A percentile compares a stretch with the other conserved stretches of the same genome.
Evolutionary conservation across 192 early-diverging fungal genomes (phyloP).

Genomic region (Funneliformis mosseae): DNA sequence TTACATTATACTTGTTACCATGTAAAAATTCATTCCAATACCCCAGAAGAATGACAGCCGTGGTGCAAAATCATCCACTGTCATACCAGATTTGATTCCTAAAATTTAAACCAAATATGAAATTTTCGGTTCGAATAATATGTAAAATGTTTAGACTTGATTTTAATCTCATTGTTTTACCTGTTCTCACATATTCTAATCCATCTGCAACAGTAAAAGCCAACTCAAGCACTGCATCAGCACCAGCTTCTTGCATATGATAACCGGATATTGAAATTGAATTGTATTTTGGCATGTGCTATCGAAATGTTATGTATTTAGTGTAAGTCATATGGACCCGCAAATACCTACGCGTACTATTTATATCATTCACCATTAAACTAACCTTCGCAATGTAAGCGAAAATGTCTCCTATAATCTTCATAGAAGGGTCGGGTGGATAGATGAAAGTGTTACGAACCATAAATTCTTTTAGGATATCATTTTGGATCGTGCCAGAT

Average conservation of each 20-base stretch:
- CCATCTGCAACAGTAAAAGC: slow-evolving; percentile 94
- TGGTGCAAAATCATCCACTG: slow-evolving; percentile 85
- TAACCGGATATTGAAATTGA: slow-evolving; percentile 95
- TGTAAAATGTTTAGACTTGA: background rate
- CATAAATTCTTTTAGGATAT: slow-evolving; percentile 94
- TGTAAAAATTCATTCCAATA: slow-evolving; percentile 94
- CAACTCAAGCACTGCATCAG: slow-evolving; percentile 84
- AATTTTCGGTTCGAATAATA: background rate
- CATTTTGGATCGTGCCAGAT: slow-evolving; percentile 89
- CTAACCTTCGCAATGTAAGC: slow-evolving; percentile 74
- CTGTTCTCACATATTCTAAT: slow-evolving; percentile 77
- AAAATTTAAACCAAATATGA: slow-evolving; percentile 31
- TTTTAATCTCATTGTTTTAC: slow-evolving; percentile 26
- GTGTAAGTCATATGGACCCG: background rate
- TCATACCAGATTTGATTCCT: slow-evolving; percentile 81
- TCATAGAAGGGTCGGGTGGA: slow-evolving; percentile 89
- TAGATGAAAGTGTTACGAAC: slow-evolving; percentile 94
- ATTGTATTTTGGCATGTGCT: slow-evolving; percentile 93
- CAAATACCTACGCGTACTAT: background rate
- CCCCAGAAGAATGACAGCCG: slow-evolving; percentile 92
- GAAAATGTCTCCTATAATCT: slow-evolving; percentile 89
- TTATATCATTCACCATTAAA: background rate
- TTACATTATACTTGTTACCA: slow-evolving; percentile 47
- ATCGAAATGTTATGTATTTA: background rate
- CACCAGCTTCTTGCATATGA: slow-evolving; percentile 92